A percentile compares a stretch with the other conserved stretches of the same genome.
These are phyloP conservation scores for Trypanosoma boissoni DNA, from an alignment of 208 protist genomes.

Conservation along the genomic window DNA sequence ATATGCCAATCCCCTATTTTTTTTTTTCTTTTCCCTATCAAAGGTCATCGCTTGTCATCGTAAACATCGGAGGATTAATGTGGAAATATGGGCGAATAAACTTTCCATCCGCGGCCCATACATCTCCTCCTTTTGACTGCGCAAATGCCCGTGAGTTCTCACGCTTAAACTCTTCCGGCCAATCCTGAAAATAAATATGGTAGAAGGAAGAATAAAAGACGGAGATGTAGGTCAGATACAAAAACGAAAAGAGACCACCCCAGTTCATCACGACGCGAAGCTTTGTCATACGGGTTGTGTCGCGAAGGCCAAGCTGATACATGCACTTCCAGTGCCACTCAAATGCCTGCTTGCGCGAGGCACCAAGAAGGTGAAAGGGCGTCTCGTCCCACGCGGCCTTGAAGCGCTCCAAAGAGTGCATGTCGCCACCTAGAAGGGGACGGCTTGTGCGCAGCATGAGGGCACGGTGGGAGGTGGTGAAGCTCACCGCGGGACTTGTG, in stretches of 20 bases:
- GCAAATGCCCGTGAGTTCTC: conserved; percentile 78
- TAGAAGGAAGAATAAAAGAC: conserved; percentile 75
- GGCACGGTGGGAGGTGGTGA: conserved; percentile 72
- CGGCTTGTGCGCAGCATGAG: conserved; percentile 66
- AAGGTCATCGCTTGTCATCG: conserved; percentile 80
- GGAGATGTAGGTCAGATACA: conserved; percentile 75
- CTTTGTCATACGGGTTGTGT: conserved; percentile 70
- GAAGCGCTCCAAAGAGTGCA: conserved; percentile 77
- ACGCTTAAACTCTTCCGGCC: conserved; percentile 78
- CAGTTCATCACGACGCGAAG: conserved; percentile 67
- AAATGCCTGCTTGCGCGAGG: conserved; percentile 61
- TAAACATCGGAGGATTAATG: conserved; percentile 87
- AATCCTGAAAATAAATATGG: conserved; percentile 71
- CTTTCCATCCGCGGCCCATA: conserved; percentile 83
- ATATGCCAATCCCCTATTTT: conserved; percentile 1
- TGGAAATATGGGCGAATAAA: conserved; percentile 88
- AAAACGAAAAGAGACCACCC: conserved; percentile 54
- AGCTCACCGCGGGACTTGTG: conserved; percentile 75
- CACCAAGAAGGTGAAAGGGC: conserved; percentile 61
- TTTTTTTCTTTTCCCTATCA: conserved; percentile 7
- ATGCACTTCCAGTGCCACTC: conserved; percentile 81
- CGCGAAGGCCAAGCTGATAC: conserved; percentile 77
- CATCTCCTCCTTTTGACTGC: conserved; percentile 63
- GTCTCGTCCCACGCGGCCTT: conserved; percentile 86
- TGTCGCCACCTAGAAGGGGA: conserved; percentile 69